Evolutionary conservation across 176 grass and related monocot genomes (phyloP).

Genomic region (Melocanna baccifera): DNA sequence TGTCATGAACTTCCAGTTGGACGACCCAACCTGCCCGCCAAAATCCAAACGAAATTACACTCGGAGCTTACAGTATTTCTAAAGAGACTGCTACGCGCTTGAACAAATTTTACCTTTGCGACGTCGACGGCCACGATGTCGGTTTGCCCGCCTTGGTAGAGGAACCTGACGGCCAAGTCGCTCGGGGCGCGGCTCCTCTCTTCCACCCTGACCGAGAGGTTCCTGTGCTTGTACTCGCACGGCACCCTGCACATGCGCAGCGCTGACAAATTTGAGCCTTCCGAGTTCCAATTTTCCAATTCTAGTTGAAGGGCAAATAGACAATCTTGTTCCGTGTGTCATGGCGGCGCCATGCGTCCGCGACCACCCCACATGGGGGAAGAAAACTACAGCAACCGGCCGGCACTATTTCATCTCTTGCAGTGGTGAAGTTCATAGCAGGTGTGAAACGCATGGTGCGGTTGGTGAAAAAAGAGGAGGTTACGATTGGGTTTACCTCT

Average conservation of each 20-base stretch:
- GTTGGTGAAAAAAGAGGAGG: conserved; percentile 11
- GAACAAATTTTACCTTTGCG: conserved; percentile 46
- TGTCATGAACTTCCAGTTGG: conserved; percentile 74
- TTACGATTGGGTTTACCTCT: conserved; percentile 40
- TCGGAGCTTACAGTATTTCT: background rate
- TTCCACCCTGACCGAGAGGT: conserved; percentile 73
- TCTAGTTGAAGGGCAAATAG: background rate
- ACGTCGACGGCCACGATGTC: conserved; percentile 95
- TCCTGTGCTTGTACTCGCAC: conserved; percentile 64
- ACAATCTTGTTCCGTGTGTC: background rate
- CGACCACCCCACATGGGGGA: background rate
- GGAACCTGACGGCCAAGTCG: conserved; percentile 63
- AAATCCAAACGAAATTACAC: background rate
- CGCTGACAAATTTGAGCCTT: conserved; percentile 8
- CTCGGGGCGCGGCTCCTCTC: conserved; percentile 42
- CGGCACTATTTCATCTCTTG: background rate
- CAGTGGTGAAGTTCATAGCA: background rate
- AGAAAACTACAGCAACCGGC: background rate
- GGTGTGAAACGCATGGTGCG: background rate
- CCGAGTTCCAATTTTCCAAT: background rate
- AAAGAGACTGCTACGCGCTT: background rate
- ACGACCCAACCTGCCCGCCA: conserved; percentile 54
- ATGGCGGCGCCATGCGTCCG: background rate
- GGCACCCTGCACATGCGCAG: conserved; percentile 49
- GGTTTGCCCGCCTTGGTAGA: conserved; percentile 93